Evolutionary conservation across 805 yeast genomes (phyloP), one percentile per base, ranked within the genome.

Genomic region (Saccharomycopsis guyanensis): DNA sequence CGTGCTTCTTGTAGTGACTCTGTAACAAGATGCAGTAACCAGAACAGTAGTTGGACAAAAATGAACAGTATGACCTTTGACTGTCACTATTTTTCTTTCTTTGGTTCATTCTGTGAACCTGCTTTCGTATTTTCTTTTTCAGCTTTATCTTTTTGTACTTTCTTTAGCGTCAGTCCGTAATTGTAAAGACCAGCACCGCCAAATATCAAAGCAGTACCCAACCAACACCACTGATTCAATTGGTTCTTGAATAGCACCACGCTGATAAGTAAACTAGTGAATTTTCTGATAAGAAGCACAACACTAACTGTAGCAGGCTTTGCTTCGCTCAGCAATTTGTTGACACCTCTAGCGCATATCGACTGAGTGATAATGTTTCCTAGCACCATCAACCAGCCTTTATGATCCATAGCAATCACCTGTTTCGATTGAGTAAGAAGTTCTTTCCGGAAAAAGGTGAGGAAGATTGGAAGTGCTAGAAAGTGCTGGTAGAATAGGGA

Each of bases 311-410:
- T 78, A 37, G 84, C 58, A 0, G 89, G 82, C n/a, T 74, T 66
- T 1, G 80, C 70, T 5, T 59, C 59, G 16, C 82, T 75, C 0
- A 80, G 77, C 20, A 84, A 63, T 55, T 66, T 67, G 56, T 79
- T 81, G 10, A 83, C 91, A 3, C 91, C 88, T 10, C 74, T 62
- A 1, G 80, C 76, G 57, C 94, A 84, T 3, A 77, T 43, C 53
- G 72, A 68, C 59, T 80, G 86, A 0, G 85, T 75, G 1, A 68
- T 13, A 15, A 70, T 69, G 55, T 79, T 80, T 12, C 67, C 52
- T 2, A 62, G 10, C 16, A 78, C 55, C 53, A 60, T 5, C 57
- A 45, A 15, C 57, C 43, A 38, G 55, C 63, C 32, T 55, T 52
- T 2, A 66, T 58, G 10, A 66, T 31, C 7, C 41, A 22, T 40